Conservation (phyloP, 306 rosid genomes). For the Vicia faba region DNA sequence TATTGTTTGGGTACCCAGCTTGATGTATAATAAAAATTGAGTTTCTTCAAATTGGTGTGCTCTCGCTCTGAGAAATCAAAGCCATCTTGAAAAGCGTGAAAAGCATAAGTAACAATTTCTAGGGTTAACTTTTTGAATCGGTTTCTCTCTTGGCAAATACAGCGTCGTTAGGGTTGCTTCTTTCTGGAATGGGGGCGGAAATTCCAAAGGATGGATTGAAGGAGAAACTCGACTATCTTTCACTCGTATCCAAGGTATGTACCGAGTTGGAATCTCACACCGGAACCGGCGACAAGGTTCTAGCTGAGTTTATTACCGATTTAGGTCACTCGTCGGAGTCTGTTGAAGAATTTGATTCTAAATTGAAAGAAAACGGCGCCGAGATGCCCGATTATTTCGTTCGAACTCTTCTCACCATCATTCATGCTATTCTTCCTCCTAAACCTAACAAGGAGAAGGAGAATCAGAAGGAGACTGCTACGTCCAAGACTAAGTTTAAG, state of each 20-base stretch:
- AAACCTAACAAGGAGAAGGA: slow-evolving; percentile 53
- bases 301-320: slow-evolving; percentile 81
- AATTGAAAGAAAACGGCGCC: slow-evolving; percentile 70
- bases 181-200: background rate
- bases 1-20: no score
- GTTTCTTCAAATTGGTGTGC: no score
- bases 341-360: slow-evolving; percentile 61
- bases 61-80: no score
- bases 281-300: slow-evolving; percentile 71
- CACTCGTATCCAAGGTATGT: slow-evolving; percentile 79
- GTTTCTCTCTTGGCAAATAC: no score
- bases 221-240: slow-evolving; percentile 72
- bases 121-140: no score
- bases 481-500: slow-evolving; percentile 48
- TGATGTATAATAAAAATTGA: no score
- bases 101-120: no score
- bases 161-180: background rate
- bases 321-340: slow-evolving; percentile 59
- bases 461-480: background rate
- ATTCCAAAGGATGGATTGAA: slow-evolving; percentile 54
- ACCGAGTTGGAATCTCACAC: slow-evolving; percentile 75
- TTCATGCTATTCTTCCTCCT: slow-evolving; percentile 80
- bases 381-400: slow-evolving; percentile 80
- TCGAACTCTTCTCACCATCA: slow-evolving; percentile 54
- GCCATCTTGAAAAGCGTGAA: no score